phyloP scores from a whole-genome alignment of 2,329 filamentous ascomycete species.

The Alternaria sp. region DNA sequence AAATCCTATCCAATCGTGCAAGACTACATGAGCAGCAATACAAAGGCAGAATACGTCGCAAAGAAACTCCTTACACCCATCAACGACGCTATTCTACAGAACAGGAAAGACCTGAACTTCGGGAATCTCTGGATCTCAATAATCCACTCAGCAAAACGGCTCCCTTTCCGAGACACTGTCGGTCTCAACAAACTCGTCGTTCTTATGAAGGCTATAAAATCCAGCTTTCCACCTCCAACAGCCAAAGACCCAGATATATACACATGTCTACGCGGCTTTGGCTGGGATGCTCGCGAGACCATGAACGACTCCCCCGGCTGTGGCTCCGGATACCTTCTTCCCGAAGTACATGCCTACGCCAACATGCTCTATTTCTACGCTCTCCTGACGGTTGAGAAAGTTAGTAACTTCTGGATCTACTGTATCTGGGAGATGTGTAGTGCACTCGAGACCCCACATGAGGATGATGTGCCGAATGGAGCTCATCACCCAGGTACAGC shows the following conservation, averaged over 20 bases:
- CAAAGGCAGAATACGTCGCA: not conserved
- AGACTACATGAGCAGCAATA: constrained; percentile 1
- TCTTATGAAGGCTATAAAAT: constrained; percentile 2
- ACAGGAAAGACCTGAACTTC: not conserved
- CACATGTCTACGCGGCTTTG: not conserved
- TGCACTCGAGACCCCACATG: constrained; percentile 2
- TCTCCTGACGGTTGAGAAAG: not conserved
- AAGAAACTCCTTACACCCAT: not conserved
- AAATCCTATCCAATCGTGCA: not conserved
- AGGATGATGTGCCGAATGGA: not conserved
- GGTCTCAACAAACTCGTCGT: constrained; percentile 3
- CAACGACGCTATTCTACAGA: not conserved
- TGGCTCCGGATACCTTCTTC: constrained; percentile 1
- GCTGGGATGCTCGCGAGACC: constrained; percentile 2
- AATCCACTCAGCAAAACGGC: constrained; percentile 10
- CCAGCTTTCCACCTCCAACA: not conserved
- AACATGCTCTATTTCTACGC: constrained; percentile 12
- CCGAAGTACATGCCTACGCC: constrained; percentile 4
- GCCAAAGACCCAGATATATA: not conserved
- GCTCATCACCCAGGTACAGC: not conserved
- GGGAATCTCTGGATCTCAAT: constrained; percentile 2
- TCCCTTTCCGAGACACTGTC: constrained; percentile 3
- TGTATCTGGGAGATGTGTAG: constrained; percentile 3
- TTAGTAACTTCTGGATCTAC: constrained; percentile 1
- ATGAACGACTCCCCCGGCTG: not conserved